phyloP scores from a whole-genome alignment of 1,284 basidiomycete species.

The Naganishia cerealis region DNA sequence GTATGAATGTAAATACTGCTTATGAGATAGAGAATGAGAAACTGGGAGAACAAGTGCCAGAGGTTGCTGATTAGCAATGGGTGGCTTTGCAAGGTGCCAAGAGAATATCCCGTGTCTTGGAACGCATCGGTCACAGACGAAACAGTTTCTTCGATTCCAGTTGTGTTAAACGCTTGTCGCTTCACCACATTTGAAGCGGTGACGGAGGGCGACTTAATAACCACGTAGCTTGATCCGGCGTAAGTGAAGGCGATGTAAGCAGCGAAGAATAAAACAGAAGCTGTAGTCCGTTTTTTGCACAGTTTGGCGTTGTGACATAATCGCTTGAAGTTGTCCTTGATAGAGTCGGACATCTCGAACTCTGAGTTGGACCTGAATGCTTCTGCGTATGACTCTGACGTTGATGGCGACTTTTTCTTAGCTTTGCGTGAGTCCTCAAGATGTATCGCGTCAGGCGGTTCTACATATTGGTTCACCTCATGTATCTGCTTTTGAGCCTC shows the following conservation, averaged over 20 bases:
- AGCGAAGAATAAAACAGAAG: neutral
- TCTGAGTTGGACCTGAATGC: neutral
- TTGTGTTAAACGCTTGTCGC: neutral
- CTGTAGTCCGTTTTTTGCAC: neutral
- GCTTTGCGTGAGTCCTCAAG: neutral
- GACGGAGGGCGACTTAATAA: neutral
- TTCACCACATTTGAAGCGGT: neutral
- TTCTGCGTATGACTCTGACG: neutral
- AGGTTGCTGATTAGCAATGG: conserved; percentile 4
- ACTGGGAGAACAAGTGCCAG: conserved; percentile 11
- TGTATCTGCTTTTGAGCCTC: neutral
- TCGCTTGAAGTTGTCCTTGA: neutral
- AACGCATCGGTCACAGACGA: conserved; percentile 13
- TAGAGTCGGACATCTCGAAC: neutral
- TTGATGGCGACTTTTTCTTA: neutral
- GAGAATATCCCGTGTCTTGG: neutral
- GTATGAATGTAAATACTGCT: neutral
- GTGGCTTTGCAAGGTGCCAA: neutral
- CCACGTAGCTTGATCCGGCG: neutral
- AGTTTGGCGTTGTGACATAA: conserved; percentile 8
- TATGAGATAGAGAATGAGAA: conserved; percentile 8
- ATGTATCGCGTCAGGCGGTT: no score
- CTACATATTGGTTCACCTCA: neutral
- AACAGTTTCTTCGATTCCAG: neutral
- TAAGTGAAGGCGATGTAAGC: conserved; percentile 3